These are phyloP conservation scores for Glycine soja DNA, from an alignment of 306 rosid genomes.

Conservation along the genomic window DNA sequence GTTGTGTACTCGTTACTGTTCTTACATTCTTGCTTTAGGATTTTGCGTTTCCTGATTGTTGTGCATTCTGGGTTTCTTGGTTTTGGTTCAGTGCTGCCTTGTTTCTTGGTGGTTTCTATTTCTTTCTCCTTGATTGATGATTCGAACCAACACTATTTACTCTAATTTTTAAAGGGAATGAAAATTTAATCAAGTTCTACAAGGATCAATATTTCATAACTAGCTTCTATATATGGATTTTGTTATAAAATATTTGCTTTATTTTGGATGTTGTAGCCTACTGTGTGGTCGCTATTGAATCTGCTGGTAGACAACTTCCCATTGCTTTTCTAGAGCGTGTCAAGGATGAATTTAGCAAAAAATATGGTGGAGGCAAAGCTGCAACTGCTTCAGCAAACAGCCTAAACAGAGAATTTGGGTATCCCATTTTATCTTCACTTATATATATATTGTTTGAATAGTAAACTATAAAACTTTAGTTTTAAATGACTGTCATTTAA, in stretches of 20 bases:
- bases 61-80: too few species aligned
- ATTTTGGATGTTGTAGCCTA: slow-evolving; percentile 66
- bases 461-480: neutral
- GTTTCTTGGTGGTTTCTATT: too few species aligned
- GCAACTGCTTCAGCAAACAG: slow-evolving; percentile 71
- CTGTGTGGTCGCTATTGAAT: slow-evolving; percentile 84
- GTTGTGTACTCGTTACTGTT: too few species aligned
- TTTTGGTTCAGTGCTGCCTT: too few species aligned
- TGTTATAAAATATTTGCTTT: slow-evolving; percentile 23
- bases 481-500: neutral
- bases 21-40: too few species aligned
- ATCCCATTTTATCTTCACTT: slow-evolving; percentile 22
- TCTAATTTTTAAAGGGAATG: too few species aligned
- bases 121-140: too few species aligned
- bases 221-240: neutral
- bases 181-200: neutral
- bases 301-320: slow-evolving; percentile 95
- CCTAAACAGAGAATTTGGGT: slow-evolving; percentile 91
- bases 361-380: slow-evolving; percentile 90
- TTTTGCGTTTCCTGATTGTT: too few species aligned
- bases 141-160: too few species aligned
- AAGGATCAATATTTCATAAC: neutral
- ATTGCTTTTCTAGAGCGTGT: slow-evolving; percentile 86
- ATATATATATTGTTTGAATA: neutral
- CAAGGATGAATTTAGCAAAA: slow-evolving; percentile 86